These are phyloP conservation scores for Eleusine indica DNA, from an alignment of 176 grass and related monocot species.

Conservation along the genomic window DNA sequence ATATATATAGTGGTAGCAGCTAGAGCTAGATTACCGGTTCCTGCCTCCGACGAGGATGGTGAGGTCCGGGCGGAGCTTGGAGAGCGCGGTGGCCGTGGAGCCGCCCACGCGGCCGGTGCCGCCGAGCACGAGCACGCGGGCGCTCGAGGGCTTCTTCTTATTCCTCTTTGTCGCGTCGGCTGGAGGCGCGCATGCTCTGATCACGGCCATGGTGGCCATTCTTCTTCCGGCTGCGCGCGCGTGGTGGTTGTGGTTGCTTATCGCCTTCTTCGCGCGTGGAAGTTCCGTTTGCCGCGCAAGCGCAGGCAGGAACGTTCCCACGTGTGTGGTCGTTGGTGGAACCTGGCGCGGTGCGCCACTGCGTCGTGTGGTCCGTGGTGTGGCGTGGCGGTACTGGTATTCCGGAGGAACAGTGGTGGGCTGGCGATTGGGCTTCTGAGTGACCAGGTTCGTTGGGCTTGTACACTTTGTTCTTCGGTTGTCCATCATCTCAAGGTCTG, in stretches of 20 bases:
- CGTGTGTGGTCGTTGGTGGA: background rate
- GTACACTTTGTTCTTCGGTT: no score
- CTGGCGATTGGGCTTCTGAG: no score
- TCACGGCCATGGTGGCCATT: constrained; percentile 37
- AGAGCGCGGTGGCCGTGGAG: constrained; percentile 81
- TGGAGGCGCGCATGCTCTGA: constrained; percentile 55
- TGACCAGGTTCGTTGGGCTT: no score
- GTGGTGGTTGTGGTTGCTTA: no score
- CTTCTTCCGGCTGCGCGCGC: background rate
- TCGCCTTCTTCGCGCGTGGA: no score
- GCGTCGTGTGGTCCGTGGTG: no score
- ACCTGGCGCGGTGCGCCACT: no score
- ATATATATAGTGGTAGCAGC: background rate
- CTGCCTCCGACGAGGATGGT: constrained; percentile 68
- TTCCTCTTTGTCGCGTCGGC: constrained; percentile 7
- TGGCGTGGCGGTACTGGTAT: no score
- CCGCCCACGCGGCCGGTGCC: constrained; percentile 83
- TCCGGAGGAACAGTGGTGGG: no score
- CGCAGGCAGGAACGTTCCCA: background rate
- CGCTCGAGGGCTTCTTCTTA: constrained; percentile 13
- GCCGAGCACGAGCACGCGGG: constrained; percentile 70
- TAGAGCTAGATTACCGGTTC: constrained; percentile 46
- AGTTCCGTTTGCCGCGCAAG: no score
- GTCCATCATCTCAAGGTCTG: no score
- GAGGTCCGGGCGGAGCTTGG: constrained; percentile 68